Evolutionary conservation across 2,329 filamentous ascomycete genomes (phyloP).

Genomic region (Curvularia sp.): DNA sequence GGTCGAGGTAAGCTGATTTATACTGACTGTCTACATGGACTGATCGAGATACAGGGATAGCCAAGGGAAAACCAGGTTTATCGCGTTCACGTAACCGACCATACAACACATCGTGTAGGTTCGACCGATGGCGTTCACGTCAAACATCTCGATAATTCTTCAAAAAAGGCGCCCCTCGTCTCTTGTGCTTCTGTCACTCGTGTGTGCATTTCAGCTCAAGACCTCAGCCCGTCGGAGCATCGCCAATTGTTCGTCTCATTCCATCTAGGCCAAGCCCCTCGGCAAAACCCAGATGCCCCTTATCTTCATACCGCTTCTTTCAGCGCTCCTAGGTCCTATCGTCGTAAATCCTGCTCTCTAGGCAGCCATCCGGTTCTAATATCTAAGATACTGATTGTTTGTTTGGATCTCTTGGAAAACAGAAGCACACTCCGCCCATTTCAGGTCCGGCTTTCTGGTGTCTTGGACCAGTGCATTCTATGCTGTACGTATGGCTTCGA

Average conservation of each 20-base stretch:
- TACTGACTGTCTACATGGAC: neutral
- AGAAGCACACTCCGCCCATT: neutral
- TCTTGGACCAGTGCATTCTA: too few species aligned
- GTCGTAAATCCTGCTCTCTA: conserved; percentile 17
- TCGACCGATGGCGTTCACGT: too few species aligned
- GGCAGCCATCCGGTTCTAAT: too few species aligned
- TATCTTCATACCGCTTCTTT: conserved; percentile 5
- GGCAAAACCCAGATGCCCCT: neutral
- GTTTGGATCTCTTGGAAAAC: too few species aligned
- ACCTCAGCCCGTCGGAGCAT: too few species aligned
- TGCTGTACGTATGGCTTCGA: conserved; percentile 4
- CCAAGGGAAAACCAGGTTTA: conserved; percentile 29
- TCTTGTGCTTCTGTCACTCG: too few species aligned
- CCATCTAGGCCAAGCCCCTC: conserved; percentile 10
- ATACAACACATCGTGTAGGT: too few species aligned
- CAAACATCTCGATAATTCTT: too few species aligned
- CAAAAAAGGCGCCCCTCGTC: too few species aligned
- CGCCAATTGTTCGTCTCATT: conserved; percentile 11
- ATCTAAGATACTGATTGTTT: too few species aligned
- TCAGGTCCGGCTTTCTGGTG: neutral
- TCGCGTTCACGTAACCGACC: conserved; percentile 5
- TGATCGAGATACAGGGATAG: conserved; percentile 16
- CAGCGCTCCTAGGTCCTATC: conserved; percentile 15
- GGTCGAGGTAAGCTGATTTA: conserved; percentile 25
- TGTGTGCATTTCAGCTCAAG: too few species aligned